Base-by-base conservation (phyloP, 2,329 filamentous ascomycete genomes). In the Nigrograna mackinnonii region DNA sequence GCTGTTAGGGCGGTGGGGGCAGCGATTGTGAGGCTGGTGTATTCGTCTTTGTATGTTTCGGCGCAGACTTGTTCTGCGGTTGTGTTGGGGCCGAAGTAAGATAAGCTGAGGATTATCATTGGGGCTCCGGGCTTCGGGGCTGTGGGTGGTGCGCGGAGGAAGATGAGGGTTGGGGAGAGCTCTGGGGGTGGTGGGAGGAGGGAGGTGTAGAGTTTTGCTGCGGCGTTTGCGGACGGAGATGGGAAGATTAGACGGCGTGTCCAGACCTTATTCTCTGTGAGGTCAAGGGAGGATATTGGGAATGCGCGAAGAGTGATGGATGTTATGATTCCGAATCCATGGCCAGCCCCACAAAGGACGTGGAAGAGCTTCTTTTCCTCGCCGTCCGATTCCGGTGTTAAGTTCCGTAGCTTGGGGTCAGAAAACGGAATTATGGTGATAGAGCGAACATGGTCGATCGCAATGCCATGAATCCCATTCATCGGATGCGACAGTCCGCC, bases 321-420 rank as follows among this genome's bases (percentile, higher is more conserved):
- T 0, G 58, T 62, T 7, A 71, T 52, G 4, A 69, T 54, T 2
- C 64, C 59, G 0, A 71, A 39, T 0, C 69, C 68, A 17, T 65
- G 63, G 1, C 68, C 68, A 5, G 59, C 66, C 2, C 68, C 68
- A 13, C 66, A 52, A 1, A 71, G 47, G 2, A 52, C 51, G 7
- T 64, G 46, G 47, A 66, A 71, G 0, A 71, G 45, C 1, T 42
- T 41, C 6, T 50, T 49, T 2, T 68, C 61, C 2, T 58, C 56
- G 1, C 46, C 54, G 0, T 40, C 44, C 0, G 57, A 61, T 1
- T 52, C 43, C 2, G 43, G 17, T 13, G 39, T 45, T 0, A 64
- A 39, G 1, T 58, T 47, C 0, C 59, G 3, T 0, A 47, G 4
- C 7, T 24, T 14, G 3, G 40, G 32, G 6, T 14, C 6, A 2